These are phyloP conservation scores for Spencermartinsiella europaea DNA, from an alignment of 805 yeast genomes.

Conservation along the genomic window DNA sequence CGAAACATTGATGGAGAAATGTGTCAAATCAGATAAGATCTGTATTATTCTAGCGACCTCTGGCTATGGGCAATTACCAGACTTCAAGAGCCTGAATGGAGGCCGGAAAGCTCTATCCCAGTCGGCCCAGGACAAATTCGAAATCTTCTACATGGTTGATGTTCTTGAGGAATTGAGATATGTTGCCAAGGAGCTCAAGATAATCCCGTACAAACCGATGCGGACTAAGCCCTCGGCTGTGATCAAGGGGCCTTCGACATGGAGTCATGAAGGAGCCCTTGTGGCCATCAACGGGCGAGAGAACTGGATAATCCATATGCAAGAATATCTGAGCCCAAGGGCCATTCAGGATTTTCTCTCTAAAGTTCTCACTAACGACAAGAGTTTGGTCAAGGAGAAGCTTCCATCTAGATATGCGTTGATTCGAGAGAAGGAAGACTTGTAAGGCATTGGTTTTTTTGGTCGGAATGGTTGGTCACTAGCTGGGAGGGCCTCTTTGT, in stretches of 20 bases:
- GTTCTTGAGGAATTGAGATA: conserved; percentile 4
- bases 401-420: background rate
- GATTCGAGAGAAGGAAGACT: background rate
- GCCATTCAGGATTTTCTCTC: background rate
- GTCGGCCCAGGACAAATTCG: background rate
- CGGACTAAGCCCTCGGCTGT: background rate
- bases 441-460: background rate
- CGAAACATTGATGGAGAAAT: conserved; percentile 3
- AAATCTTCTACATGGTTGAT: conserved; percentile 5
- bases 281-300: background rate
- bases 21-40: background rate
- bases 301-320: conserved; percentile 1
- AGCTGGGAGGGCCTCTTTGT: too few species aligned
- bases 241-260: background rate
- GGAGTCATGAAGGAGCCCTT: background rate
- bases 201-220: background rate
- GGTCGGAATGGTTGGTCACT: too few species aligned
- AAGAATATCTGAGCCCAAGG: background rate
- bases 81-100: conserved; percentile 3
- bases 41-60: conserved; percentile 8
- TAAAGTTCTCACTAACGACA: background rate
- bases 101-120: conserved; percentile 4
- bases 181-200: conserved; percentile 8
- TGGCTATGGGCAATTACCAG: conserved; percentile 2
- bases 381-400: background rate